These are phyloP conservation scores for Porpolomopsis calyptriformis DNA, from an alignment of 768 basidiomycete species.

Conservation along the genomic window DNA sequence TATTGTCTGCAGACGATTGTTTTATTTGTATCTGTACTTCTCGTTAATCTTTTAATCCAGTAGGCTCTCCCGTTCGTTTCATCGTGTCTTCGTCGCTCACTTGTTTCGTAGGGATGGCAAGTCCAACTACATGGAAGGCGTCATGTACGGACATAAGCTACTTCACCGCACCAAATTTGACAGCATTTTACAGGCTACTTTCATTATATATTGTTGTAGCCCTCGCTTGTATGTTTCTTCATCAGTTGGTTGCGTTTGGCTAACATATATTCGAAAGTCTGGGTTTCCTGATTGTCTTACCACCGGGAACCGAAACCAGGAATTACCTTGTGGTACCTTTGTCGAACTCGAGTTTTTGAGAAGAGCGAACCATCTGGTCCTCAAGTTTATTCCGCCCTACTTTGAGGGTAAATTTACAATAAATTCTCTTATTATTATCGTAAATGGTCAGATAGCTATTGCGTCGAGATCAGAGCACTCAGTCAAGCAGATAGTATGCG, in stretches of 20 bases:
- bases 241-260: constrained; percentile 9
- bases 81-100: constrained; percentile 4
- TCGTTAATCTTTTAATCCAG: constrained; percentile 79
- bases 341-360: no score
- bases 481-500: not conserved
- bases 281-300: not conserved
- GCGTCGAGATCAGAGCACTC: no score
- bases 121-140: constrained; percentile 88
- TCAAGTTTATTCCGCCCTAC: no score
- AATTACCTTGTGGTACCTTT: no score
- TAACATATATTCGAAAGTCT: constrained; percentile 2
- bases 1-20: constrained; percentile 49
- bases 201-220: constrained; percentile 74
- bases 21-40: constrained; percentile 78
- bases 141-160: constrained; percentile 40
- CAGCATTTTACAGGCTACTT: constrained; percentile 35
- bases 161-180: constrained; percentile 24
- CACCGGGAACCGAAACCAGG: no score
- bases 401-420: no score
- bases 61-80: constrained; percentile 21
- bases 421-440: no score
- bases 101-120: constrained; percentile 52
- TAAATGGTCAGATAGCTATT: no score
- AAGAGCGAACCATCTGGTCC: no score
- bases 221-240: constrained; percentile 53